A percentile compares a stretch with the other conserved stretches of the same genome.
Conservation (phyloP, 2,329 filamentous ascomycete genomes). For the Aspergillus sp. region DNA sequence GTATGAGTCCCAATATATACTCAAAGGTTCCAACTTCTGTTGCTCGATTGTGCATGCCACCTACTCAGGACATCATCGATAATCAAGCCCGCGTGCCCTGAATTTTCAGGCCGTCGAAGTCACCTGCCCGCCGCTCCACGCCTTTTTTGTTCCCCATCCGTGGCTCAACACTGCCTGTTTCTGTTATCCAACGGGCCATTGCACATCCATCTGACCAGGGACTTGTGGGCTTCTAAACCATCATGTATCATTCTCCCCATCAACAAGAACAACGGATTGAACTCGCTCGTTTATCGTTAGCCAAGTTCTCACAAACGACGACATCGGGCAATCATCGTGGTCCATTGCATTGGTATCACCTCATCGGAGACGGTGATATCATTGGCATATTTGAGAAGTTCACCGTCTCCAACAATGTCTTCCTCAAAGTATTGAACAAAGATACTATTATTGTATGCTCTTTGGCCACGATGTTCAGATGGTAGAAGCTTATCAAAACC, state of each 20-base stretch:
- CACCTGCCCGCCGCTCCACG: not conserved
- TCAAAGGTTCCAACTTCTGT: too few species aligned
- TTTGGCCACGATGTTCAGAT: slow-evolving; percentile 3
- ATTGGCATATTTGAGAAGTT: slow-evolving; percentile 36
- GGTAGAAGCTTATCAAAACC: not conserved
- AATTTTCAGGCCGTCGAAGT: not conserved
- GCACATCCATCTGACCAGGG: not conserved
- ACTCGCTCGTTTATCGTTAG: slow-evolving; percentile 28
- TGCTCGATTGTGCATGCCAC: too few species aligned
- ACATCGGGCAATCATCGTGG: slow-evolving; percentile 36
- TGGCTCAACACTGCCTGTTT: not conserved
- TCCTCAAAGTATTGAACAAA: slow-evolving; percentile 37
- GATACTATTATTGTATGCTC: slow-evolving; percentile 37
- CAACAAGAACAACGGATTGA: slow-evolving; percentile 9
- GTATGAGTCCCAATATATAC: too few species aligned
- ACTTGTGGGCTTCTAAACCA: too few species aligned
- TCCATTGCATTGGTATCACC: slow-evolving; percentile 46
- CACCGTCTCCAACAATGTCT: slow-evolving; percentile 12
- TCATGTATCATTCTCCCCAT: slow-evolving; percentile 16
- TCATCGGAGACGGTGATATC: slow-evolving; percentile 38
- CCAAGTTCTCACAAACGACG: slow-evolving; percentile 48
- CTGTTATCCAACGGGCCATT: not conserved
- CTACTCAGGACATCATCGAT: too few species aligned
- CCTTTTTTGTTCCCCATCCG: not conserved
- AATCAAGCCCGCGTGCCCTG: not conserved